Evolutionary conservation across 2,329 filamentous ascomycete genomes (phyloP).

Genomic region (Coniochaeta sp.): DNA sequence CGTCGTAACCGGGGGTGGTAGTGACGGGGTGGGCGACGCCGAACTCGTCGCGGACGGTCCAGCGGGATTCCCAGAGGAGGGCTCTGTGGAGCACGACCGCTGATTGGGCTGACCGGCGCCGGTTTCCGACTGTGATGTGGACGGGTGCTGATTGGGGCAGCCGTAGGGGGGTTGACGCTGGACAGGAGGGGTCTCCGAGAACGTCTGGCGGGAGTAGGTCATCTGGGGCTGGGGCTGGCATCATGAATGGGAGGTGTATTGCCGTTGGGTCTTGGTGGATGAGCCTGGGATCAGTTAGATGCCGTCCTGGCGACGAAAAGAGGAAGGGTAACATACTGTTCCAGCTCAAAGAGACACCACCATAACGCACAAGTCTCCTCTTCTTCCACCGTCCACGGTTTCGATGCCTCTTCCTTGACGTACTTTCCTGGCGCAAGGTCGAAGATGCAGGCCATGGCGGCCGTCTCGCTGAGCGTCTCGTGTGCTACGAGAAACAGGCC

Average conservation of each 20-base stretch:
- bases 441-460: too few species aligned
- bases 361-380: neutral
- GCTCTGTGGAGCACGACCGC: neutral
- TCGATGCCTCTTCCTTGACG: neutral
- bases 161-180: neutral
- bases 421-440: too few species aligned
- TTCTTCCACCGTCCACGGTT: neutral
- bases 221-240: neutral
- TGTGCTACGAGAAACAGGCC: neutral
- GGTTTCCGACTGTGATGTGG: neutral
- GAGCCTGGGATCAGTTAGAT: neutral
- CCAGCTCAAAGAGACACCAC: neutral
- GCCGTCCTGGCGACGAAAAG: neutral
- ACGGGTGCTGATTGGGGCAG: neutral
- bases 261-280: neutral
- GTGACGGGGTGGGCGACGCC: neutral
- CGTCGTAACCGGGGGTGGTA: neutral
- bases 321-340: neutral
- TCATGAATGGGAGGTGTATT: neutral
- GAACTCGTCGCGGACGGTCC: neutral
- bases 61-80: neutral
- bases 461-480: too few species aligned
- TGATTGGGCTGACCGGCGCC: neutral
- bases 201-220: neutral
- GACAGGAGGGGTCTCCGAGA: too few species aligned